Evolutionary conservation across 441 rosid genomes (phyloP).

Genomic region (Dalechampia spathulata): DNA sequence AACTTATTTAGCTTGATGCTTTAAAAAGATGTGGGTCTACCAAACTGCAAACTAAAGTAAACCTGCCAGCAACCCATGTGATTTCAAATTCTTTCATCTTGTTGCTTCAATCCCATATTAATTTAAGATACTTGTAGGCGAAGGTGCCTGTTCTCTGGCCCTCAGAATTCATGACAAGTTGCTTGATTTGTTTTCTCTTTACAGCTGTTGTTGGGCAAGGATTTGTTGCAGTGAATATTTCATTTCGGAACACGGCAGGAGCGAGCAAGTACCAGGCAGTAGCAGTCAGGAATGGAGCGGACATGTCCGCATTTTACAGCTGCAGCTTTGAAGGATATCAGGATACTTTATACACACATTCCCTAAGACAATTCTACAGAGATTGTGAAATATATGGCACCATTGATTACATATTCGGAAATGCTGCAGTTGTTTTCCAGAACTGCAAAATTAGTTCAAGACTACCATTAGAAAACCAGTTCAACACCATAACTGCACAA

Average conservation of each 20-base stretch:
- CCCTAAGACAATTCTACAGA: constrained; percentile 60
- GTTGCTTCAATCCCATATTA: too few species aligned
- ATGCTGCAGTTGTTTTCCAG: constrained; percentile 65
- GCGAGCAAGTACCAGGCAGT: constrained; percentile 64
- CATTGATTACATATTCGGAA: constrained; percentile 73
- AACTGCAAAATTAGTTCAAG: constrained; percentile 55
- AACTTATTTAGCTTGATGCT: neutral
- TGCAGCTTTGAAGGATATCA: constrained; percentile 78
- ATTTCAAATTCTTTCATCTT: neutral
- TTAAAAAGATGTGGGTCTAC: neutral
- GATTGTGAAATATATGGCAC: constrained; percentile 70
- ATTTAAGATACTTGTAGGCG: too few species aligned
- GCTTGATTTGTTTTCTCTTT: too few species aligned
- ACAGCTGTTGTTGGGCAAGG: constrained; percentile 49
- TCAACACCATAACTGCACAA: constrained; percentile 71
- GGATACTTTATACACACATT: constrained; percentile 62
- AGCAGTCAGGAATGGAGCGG: constrained; percentile 54
- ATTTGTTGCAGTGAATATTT: constrained; percentile 60
- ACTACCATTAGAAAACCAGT: constrained; percentile 42
- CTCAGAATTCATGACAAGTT: too few species aligned
- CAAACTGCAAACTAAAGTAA: neutral
- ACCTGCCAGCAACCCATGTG: neutral
- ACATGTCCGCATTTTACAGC: constrained; percentile 50
- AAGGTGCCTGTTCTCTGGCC: too few species aligned
- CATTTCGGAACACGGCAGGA: constrained; percentile 71